Evolutionary conservation across 2,329 filamentous ascomycete genomes (phyloP).

Genomic region (Leptodontidium sp.): DNA sequence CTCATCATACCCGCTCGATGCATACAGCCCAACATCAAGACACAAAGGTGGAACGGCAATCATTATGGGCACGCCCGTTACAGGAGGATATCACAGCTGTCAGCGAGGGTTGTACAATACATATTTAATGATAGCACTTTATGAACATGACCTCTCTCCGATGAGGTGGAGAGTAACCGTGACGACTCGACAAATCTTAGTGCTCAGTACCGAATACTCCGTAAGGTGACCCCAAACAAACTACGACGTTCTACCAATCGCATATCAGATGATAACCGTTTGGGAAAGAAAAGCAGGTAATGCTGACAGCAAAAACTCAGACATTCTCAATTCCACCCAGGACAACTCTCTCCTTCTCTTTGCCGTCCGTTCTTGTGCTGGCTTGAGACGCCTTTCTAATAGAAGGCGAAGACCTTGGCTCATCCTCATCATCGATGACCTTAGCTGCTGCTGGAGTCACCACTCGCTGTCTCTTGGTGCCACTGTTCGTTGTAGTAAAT

Average conservation of each 20-base stretch:
- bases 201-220: constrained; percentile 7
- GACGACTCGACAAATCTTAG: background rate
- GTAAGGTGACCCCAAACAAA: background rate
- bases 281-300: background rate
- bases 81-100: constrained; percentile 17
- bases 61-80: constrained; percentile 23
- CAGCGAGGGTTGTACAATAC: constrained; percentile 33
- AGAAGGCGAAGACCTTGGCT: constrained; percentile 48
- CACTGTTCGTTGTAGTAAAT: constrained; percentile 34
- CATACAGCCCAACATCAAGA: constrained; percentile 26
- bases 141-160: constrained; percentile 15
- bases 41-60: constrained; percentile 21
- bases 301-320: constrained; percentile 14
- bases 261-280: background rate
- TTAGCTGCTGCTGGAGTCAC: constrained; percentile 57
- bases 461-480: constrained; percentile 55
- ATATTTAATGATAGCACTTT: constrained; percentile 30
- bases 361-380: constrained; percentile 31
- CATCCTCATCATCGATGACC: constrained; percentile 57
- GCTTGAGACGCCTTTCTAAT: constrained; percentile 39
- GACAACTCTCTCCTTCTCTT: constrained; percentile 34
- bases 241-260: background rate
- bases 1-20: constrained; percentile 41
- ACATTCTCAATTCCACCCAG: constrained; percentile 42
- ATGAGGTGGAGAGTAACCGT: background rate